These are phyloP conservation scores for Casuarina cunninghamiana DNA, from an alignment of 306 rosid genomes.

Conservation along the genomic window DNA sequence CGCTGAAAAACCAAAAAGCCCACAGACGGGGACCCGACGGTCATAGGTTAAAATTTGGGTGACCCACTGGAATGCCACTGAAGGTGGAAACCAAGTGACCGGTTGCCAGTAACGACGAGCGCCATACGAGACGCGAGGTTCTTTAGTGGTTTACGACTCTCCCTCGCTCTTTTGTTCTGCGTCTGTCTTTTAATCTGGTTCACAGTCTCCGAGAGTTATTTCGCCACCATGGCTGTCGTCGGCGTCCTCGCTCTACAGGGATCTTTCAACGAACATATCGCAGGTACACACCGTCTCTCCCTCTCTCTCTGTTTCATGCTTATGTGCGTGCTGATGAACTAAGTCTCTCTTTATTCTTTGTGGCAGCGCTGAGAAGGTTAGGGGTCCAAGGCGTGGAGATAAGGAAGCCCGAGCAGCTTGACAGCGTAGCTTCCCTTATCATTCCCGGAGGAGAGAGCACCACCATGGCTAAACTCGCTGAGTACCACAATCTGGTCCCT, in stretches of 20 bases:
- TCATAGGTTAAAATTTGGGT: background rate
- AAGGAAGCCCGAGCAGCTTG: constrained; percentile 91
- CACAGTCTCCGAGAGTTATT: background rate
- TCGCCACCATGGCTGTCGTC: constrained; percentile 59
- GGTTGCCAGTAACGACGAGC: background rate
- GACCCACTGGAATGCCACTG: too few species aligned
- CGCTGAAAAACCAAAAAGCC: too few species aligned
- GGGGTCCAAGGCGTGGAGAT: constrained; percentile 87
- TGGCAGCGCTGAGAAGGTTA: constrained; percentile 74
- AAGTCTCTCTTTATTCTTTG: background rate
- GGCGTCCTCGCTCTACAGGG: constrained; percentile 98
- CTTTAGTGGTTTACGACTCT: background rate
- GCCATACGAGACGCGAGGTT: constrained; percentile 24
- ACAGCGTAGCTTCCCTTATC: constrained; percentile 62
- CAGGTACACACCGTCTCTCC: constrained; percentile 43
- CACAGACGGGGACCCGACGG: background rate
- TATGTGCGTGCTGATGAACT: background rate
- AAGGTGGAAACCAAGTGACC: constrained; percentile 2
- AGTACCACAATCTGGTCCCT: constrained; percentile 73
- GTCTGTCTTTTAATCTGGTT: too few species aligned
- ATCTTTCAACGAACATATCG: constrained; percentile 91
- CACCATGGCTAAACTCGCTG: constrained; percentile 96
- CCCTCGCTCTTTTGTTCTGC: background rate
- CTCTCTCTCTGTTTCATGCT: background rate
- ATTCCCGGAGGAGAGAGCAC: constrained; percentile 99